Conservation (phyloP, 148 eudicot genomes). For the Silene uniflora region DNA sequence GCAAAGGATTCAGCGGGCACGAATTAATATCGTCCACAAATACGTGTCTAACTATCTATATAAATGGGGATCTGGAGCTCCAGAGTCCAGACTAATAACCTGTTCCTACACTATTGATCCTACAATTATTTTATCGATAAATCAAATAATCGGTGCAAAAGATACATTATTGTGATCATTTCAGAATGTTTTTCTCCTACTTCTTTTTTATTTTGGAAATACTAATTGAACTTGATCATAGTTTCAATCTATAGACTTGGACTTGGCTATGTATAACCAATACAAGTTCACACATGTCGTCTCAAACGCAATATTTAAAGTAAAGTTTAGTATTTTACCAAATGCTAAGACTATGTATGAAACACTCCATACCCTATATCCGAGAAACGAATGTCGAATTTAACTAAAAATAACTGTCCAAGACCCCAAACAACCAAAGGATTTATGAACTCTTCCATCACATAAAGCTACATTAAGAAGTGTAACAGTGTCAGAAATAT, state of each 20-base stretch:
- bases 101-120: not conserved
- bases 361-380: not conserved
- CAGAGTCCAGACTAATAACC: not conserved
- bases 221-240: not conserved
- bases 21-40: not conserved
- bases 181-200: not conserved
- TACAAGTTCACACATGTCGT: not conserved
- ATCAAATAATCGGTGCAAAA: not conserved
- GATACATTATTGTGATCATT: not conserved
- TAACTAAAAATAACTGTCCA: no score
- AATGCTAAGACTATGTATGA: not conserved
- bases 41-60: not conserved
- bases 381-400: not conserved
- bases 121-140: not conserved
- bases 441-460: not conserved
- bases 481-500: not conserved
- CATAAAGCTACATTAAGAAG: not conserved
- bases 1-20: not conserved
- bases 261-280: not conserved
- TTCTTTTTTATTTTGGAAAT: not conserved
- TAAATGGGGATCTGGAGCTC: not conserved
- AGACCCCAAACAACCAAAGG: not conserved
- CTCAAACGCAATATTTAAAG: not conserved
- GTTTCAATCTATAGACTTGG: not conserved
- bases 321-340: no score